Percentiles rank a stretch among this genome's conserved stretches.
These are phyloP conservation scores for Leccinum pachyderme DNA, from an alignment of 1,284 basidiomycete species.

Conservation along the genomic window DNA sequence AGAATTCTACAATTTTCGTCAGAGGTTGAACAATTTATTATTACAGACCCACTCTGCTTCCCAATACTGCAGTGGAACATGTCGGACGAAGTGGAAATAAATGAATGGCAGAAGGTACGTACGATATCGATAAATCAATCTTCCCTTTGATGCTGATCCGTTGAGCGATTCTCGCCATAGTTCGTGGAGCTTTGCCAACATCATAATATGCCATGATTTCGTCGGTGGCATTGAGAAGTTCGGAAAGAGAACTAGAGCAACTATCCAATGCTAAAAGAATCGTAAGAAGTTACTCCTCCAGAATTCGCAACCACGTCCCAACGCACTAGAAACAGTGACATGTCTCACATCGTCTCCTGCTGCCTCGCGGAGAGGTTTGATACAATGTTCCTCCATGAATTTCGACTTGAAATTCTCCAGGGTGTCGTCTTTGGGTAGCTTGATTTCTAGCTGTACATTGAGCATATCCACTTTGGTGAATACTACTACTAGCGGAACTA, in stretches of 20 bases:
- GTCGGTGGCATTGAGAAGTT: rapidly evolving
- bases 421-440: background rate
- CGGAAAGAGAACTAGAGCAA: rapidly evolving
- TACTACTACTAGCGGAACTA: background rate
- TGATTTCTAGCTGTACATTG: background rate
- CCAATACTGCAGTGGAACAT: background rate
- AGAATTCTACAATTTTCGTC: background rate
- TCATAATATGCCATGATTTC: background rate
- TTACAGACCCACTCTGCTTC: background rate
- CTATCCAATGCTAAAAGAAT: background rate
- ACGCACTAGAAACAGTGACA: background rate
- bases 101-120: background rate
- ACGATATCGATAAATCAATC: background rate
- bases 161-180: background rate
- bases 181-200: background rate
- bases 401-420: background rate
- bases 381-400: background rate
- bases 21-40: background rate
- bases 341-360: background rate
- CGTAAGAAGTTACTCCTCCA: background rate
- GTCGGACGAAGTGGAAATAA: background rate
- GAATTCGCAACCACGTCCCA: rapidly evolving
- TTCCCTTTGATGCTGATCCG: background rate
- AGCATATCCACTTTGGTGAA: background rate
- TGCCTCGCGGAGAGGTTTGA: background rate